Conservation (phyloP, 495 filamentous ascomycete genomes). For the Thermothielavioides terrestris region DNA sequence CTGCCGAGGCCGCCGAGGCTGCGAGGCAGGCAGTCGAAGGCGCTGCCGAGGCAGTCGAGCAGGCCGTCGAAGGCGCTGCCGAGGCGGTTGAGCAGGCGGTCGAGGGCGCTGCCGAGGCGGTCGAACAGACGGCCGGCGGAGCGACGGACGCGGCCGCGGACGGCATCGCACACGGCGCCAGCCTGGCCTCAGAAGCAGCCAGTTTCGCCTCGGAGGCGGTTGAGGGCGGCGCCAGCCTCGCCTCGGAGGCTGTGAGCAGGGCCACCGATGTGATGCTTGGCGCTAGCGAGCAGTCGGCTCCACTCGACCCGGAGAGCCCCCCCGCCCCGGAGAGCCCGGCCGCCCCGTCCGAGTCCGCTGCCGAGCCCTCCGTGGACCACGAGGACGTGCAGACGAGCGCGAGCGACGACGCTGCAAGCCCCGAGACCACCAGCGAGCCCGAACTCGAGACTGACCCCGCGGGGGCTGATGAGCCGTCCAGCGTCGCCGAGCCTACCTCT, state of each 20-base stretch:
- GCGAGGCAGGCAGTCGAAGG: slow-evolving; percentile 17
- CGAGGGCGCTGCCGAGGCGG: slow-evolving; percentile 6
- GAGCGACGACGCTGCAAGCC: not conserved
- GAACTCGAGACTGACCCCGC: not conserved
- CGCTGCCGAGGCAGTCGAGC: slow-evolving; percentile 5
- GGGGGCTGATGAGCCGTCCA: slow-evolving; percentile 8
- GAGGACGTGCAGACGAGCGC: not conserved
- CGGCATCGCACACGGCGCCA: not conserved
- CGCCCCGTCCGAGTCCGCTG: not conserved
- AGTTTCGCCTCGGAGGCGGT: not conserved
- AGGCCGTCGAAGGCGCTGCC: slow-evolving; percentile 4
- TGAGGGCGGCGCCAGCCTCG: no score
- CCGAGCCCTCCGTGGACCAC: slow-evolving; percentile 2
- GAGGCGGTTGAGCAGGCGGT: no score
- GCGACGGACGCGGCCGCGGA: no score
- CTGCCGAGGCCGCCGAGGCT: slow-evolving; percentile 33
- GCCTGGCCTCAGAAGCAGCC: slow-evolving; percentile 8
- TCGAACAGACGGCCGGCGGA: not conserved
- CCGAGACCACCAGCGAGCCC: not conserved
- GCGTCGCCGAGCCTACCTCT: slow-evolving; percentile 13
- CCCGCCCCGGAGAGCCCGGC: not conserved
- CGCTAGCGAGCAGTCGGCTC: slow-evolving; percentile 8
- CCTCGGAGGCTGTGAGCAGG: slow-evolving; percentile 5
- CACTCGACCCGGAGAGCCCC: slow-evolving; percentile 4
- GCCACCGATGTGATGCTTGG: slow-evolving; percentile 10